phyloP scores from a whole-genome alignment of 371 early-diverging fungal genomes.

The Saksenaea vasiformis region DNA sequence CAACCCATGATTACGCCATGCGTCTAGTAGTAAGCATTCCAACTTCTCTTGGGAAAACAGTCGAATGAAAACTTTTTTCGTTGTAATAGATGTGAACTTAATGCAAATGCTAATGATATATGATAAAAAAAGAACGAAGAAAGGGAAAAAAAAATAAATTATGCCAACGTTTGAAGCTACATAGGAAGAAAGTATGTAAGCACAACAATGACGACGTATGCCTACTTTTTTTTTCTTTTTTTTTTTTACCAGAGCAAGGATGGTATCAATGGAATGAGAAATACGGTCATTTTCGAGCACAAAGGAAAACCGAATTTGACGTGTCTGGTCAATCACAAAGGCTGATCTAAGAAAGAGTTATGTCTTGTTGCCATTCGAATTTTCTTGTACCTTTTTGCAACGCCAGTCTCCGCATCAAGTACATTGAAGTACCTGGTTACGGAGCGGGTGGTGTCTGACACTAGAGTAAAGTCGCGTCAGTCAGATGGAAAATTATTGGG shows the following conservation, averaged over 20 bases:
- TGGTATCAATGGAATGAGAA: slow-evolving; percentile 33
- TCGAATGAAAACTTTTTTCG: too few species aligned
- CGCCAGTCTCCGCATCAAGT: slow-evolving; percentile 20
- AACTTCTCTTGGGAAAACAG: too few species aligned
- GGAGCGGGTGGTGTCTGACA: slow-evolving; percentile 33
- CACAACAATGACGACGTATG: too few species aligned
- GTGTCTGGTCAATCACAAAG: slow-evolving; percentile 30
- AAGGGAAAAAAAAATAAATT: not conserved
- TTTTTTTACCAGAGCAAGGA: slow-evolving; percentile 28
- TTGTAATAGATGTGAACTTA: not conserved
- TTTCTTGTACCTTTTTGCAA: slow-evolving; percentile 10
- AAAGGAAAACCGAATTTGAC: slow-evolving; percentile 34
- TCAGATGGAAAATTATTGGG: not conserved
- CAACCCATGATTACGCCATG: too few species aligned
- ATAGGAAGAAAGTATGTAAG: too few species aligned
- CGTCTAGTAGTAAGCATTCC: too few species aligned
- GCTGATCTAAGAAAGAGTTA: slow-evolving; percentile 18
- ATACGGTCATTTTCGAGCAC: slow-evolving; percentile 30
- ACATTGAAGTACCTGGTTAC: slow-evolving; percentile 30
- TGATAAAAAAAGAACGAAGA: not conserved
- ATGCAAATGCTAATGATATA: slow-evolving; percentile 2
- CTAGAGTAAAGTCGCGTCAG: slow-evolving; percentile 10
- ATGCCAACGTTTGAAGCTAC: slow-evolving; percentile 17
- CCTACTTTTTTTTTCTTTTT: too few species aligned
- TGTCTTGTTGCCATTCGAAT: not conserved